Evolutionary conservation across 305 asterid species (phyloP), one percentile per base, ranked within the genome.

Genomic region (Fraxinus baroniana): DNA sequence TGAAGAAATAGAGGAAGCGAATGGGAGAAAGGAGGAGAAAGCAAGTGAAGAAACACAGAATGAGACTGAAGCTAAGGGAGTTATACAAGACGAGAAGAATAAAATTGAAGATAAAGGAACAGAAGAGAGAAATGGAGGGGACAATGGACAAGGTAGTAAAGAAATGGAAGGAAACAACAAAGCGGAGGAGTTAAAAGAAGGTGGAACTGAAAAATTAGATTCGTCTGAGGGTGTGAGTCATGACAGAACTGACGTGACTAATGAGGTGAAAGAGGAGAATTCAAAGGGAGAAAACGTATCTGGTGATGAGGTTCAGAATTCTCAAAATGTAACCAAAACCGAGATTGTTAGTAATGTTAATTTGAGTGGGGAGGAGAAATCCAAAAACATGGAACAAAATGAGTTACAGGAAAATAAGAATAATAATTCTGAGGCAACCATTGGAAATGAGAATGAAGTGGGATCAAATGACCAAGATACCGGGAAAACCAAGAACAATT

Each of bases 271-370:
- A 49, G 84, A 82, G 62, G 87, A 81, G 66, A 76, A 85, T 37
- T 74, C 72, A 15, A 74, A 74, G 5, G 80, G 77, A 78, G 85
- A 81, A 78, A 86, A 18, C 41, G 83, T 83, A 71, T 77, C 85
- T 2, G 64, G 49, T 10, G 80, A 81, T 35, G 74, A 24, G 72
- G 85, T 76, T 74, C 85, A 79, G 79, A 83, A 79, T 78, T 36
- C 90, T 55, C 84, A 85, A 84, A 89, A 79, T 55, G 46, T 17
- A 57, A 78, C 83, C 64, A 86, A 80, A 78, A 80, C 84, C 39
- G 89, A 83, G 74, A 84, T 86, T 7, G 78, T 39, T 46, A 85
- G 81, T 22, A 64, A 60, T 80, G 82, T 77, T 71, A 79, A 71
- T 66, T 22, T 78, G 78, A 85, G 49, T 17, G 80, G 79, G 36